phyloP scores from a whole-genome alignment of 306 rosid genomes.

The Vachellia collinsii region DNA sequence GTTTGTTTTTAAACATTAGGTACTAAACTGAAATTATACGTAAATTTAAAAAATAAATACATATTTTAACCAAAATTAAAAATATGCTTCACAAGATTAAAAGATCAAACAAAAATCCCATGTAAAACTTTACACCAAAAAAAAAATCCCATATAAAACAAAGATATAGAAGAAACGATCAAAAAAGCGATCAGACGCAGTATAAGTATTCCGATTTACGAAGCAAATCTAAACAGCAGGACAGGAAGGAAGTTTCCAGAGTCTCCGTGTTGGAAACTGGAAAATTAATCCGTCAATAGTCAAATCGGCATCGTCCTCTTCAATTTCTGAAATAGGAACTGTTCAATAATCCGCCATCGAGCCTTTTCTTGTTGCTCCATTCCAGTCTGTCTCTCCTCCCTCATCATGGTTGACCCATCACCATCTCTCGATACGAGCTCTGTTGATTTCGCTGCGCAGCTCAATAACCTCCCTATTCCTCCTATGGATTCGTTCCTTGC shows the following conservation, averaged over 20 bases:
- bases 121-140: too few relatives aligned
- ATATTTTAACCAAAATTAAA: too few relatives aligned
- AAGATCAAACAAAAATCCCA: too few relatives aligned
- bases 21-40: too few relatives aligned
- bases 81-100: too few relatives aligned
- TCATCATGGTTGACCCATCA: conserved; percentile 49
- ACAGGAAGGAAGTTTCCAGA: neutral
- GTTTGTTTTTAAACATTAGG: too few relatives aligned
- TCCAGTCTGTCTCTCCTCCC: conserved; percentile 19
- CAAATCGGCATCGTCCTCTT: neutral
- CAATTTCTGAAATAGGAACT: neutral
- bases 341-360: neutral
- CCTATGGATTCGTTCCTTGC: conserved; percentile 62
- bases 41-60: too few relatives aligned
- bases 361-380: neutral
- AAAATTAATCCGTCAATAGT: neutral
- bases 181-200: too few relatives aligned
- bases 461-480: conserved; percentile 56
- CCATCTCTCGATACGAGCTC: conserved; percentile 31
- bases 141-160: too few relatives aligned
- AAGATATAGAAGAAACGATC: too few relatives aligned
- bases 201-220: too few relatives aligned
- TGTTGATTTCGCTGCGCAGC: conserved; percentile 42
- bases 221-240: neutral
- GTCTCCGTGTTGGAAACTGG: neutral